Base-by-base conservation (phyloP, 2,329 filamentous ascomycete species). In the Fusarium scirpi region DNA sequence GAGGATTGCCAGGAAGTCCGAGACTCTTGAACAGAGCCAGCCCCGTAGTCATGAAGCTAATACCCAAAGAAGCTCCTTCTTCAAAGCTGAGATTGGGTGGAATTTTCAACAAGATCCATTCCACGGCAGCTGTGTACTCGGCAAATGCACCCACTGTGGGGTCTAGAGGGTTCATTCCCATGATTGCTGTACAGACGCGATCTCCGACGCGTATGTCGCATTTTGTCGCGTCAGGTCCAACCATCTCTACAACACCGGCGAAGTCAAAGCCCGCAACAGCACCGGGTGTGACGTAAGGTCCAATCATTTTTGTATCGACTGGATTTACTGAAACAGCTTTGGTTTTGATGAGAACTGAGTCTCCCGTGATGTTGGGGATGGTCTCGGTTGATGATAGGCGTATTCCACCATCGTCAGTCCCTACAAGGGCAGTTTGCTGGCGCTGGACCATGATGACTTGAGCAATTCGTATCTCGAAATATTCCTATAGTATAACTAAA, bases 11-110 rank as follows among this genome's bases (percentile, higher is more conserved):
- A 0, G 58, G 41, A 0, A 69, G 76, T 30, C 76, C 62, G 0
- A 86, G 78, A 10, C 75, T 74, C 61, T 84, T 80, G 74, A 85
- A 86, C 18, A 86, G 78, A 1, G 79, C 82, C 73, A 86, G 84
- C 25, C 79, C 83, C 4, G 53, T 56, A 0, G 84, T 86, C n/a
- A 75, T 77, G n/a, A 84, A 69, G 16, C 80, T 81, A 6, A 83
- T 77, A 5, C 81, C 82, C 1, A 85, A 65, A 6, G 81, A 82
- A 0, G 85, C 80, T 0, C 83, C 85, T 63, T 87, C 80, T 61
- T 84, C 82, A 61, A 83, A 79, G 61, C 55, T 48, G 3, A 70
- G 6, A 56, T 52, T 54, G 5, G 82, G 80, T 2, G 85, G 85
- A 5, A 83, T 80, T 63, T 80, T 82, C 41, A 85, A 74, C 51